Percentiles rank a stretch among this genome's conserved stretches.
Evolutionary conservation across 2,329 filamentous ascomycete genomes (phyloP).

Genomic region (Botryosphaeria dothidea): DNA sequence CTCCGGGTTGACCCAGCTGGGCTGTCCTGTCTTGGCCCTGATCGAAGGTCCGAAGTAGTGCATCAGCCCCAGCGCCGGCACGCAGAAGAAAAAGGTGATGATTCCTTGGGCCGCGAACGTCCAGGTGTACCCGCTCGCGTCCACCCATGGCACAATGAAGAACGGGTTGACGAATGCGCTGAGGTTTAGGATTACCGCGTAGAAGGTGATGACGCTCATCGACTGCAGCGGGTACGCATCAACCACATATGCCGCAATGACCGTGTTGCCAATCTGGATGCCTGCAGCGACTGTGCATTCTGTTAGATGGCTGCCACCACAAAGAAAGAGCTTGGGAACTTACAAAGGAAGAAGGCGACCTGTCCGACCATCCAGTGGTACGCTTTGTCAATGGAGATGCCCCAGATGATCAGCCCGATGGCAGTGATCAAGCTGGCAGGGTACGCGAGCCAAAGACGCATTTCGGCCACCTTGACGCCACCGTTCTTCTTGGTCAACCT

Average conservation of each 20-base stretch:
- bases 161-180: conserved; percentile 27
- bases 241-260: conserved; percentile 54
- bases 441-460: conserved; percentile 59
- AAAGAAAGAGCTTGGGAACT: conserved; percentile 25
- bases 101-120: conserved; percentile 33
- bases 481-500: conserved; percentile 46
- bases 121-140: conserved; percentile 28
- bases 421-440: conserved; percentile 52
- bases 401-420: conserved; percentile 56
- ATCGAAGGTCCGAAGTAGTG: conserved; percentile 27
- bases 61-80: conserved; percentile 26
- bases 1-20: conserved; percentile 25
- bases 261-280: conserved; percentile 59
- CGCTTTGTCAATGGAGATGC: conserved; percentile 52
- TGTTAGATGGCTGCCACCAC: neutral
- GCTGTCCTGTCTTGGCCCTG: conserved; percentile 20
- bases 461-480: conserved; percentile 51
- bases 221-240: conserved; percentile 58
- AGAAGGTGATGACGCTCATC: conserved; percentile 36
- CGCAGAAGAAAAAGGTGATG: conserved; percentile 28
- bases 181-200: conserved; percentile 44
- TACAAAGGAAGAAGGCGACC: conserved; percentile 57
- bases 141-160: conserved; percentile 32
- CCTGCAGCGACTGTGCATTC: conserved; percentile 49
- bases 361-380: conserved; percentile 62